A percentile compares a stretch with the other conserved stretches of the same genome.
Evolutionary conservation across 2,329 filamentous ascomycete genomes (phyloP).

Genomic region (Phaeoacremonium minimum): DNA sequence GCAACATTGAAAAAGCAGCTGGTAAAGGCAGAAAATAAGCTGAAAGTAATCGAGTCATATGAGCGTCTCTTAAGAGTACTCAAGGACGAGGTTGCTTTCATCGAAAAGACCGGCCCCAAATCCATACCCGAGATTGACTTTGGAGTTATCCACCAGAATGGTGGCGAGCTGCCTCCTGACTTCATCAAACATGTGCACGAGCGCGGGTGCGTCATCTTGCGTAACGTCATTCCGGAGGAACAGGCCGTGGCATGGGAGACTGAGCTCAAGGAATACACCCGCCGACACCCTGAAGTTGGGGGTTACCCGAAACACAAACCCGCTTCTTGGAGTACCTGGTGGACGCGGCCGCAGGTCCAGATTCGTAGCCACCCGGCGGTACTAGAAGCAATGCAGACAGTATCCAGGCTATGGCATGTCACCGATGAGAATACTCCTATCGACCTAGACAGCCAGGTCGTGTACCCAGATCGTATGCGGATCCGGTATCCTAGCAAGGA

Average conservation of each 20-base stretch:
- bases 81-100: not conserved
- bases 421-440: slow-evolving; percentile 1
- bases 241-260: slow-evolving; percentile 13
- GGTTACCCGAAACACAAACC: slow-evolving; percentile 6
- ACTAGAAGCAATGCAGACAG: slow-evolving; percentile 10
- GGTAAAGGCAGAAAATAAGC: not conserved
- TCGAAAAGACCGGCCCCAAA: not conserved
- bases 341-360: slow-evolving; percentile 3
- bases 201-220: slow-evolving; percentile 14
- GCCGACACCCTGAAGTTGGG: slow-evolving; percentile 10
- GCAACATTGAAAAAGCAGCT: not conserved
- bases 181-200: slow-evolving; percentile 1
- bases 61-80: not conserved
- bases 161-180: slow-evolving; percentile 5
- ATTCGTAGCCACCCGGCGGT: slow-evolving; percentile 8
- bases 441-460: slow-evolving; percentile 12
- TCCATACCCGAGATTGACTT: slow-evolving; percentile 5
- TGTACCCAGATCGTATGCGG: slow-evolving; percentile 17
- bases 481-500: slow-evolving; percentile 13
- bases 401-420: slow-evolving; percentile 4
- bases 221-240: slow-evolving; percentile 15
- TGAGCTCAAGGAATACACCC: slow-evolving; percentile 12
- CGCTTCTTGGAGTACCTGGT: slow-evolving; percentile 2
- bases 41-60: not conserved
- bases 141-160: slow-evolving; percentile 6